Conservation (phyloP, 306 rosid species). For the Vicia villosa region DNA sequence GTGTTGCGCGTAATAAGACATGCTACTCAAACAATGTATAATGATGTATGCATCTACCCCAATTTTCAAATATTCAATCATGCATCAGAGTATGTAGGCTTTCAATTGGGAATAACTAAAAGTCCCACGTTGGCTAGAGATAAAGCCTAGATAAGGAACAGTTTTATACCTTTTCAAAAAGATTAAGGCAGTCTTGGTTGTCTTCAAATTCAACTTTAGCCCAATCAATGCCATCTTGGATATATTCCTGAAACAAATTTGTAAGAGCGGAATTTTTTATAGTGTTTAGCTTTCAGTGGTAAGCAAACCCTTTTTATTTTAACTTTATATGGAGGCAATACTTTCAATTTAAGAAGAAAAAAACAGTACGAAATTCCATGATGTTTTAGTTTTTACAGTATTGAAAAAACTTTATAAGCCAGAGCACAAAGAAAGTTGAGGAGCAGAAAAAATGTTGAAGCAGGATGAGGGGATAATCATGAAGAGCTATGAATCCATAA, state of each 20-base stretch:
- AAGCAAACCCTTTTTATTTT: background rate
- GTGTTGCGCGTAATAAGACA: background rate
- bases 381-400: background rate
- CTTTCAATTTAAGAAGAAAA: background rate
- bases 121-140: background rate
- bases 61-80: constrained; percentile 16
- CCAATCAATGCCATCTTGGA: constrained; percentile 99
- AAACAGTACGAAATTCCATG: background rate
- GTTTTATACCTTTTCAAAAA: constrained; percentile 84
- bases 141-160: constrained; percentile 3
- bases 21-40: constrained; percentile 8
- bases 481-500: constrained; percentile 13
- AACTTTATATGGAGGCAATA: constrained; percentile 16
- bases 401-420: background rate
- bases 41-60: constrained; percentile 8
- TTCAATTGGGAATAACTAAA: background rate
- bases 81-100: background rate
- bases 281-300: constrained; percentile 11
- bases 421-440: constrained; percentile 31
- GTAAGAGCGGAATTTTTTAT: constrained; percentile 24
- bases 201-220: constrained; percentile 97
- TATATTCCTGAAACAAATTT: constrained; percentile 72
- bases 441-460: constrained; percentile 4
- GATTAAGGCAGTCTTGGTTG: constrained; percentile 95
- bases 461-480: constrained; percentile 23